These are phyloP conservation scores for Schrenkiella parvula DNA, from an alignment of 345 rosid genomes.

Conservation along the genomic window DNA sequence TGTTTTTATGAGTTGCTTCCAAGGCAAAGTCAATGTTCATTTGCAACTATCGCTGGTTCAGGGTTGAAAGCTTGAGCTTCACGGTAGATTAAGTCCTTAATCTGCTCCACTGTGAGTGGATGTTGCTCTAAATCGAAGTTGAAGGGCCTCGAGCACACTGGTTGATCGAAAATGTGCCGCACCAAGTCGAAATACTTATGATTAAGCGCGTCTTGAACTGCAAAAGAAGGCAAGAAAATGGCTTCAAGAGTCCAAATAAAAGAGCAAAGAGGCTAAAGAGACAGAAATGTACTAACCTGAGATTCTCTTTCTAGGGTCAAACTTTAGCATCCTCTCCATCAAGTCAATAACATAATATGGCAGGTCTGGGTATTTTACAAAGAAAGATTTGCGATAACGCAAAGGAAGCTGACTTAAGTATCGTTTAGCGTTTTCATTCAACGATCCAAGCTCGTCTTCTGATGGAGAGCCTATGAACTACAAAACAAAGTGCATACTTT, in stretches of 20 bases:
- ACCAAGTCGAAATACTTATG: constrained; percentile 69
- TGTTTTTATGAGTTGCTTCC: background rate
- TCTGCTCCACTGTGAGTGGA: constrained; percentile 63
- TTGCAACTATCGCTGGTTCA: constrained; percentile 34
- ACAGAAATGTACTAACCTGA: constrained; percentile 47
- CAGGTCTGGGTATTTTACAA: constrained; percentile 66
- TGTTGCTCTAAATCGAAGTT: constrained; percentile 70
- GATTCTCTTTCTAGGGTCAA: constrained; percentile 78
- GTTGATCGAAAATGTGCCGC: constrained; percentile 71
- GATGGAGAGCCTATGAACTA: constrained; percentile 88
- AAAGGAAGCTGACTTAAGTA: constrained; percentile 59
- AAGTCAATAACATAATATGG: constrained; percentile 74
- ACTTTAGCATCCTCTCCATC: constrained; percentile 79
- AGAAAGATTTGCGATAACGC: constrained; percentile 61
- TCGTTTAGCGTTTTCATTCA: constrained; percentile 79
- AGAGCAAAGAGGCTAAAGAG: background rate
- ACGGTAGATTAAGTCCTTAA: constrained; percentile 74
- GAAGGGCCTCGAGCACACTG: constrained; percentile 68
- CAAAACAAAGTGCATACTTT: constrained; percentile 4
- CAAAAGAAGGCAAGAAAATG: background rate
- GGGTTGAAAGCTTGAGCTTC: constrained; percentile 89
- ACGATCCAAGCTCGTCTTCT: constrained; percentile 68
- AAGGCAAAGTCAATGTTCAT: background rate
- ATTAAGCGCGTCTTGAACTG: constrained; percentile 83
- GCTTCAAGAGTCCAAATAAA: background rate